These are phyloP conservation scores for Solanum rostratum DNA, from an alignment of 257 asterid genomes.

Conservation along the genomic window DNA sequence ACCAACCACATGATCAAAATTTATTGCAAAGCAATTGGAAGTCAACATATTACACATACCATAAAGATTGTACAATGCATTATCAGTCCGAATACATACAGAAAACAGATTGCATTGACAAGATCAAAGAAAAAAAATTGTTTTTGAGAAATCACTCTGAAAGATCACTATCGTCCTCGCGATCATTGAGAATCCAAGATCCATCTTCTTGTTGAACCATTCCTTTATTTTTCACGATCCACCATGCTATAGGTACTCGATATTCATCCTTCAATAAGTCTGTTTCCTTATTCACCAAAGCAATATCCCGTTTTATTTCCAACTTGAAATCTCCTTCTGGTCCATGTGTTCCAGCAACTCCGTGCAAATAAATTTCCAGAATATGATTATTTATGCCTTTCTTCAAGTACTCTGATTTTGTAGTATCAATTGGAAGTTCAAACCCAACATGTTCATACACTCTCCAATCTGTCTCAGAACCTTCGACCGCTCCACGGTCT, in stretches of 20 bases:
- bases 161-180: constrained; percentile 6
- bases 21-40: background rate
- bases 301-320: constrained; percentile 18
- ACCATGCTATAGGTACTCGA: constrained; percentile 27
- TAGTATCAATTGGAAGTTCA: constrained; percentile 42
- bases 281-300: constrained; percentile 24
- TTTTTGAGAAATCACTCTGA: background rate
- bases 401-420: constrained; percentile 45
- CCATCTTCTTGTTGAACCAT: constrained; percentile 27
- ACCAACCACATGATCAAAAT: background rate
- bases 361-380: constrained; percentile 45
- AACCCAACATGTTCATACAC: constrained; percentile 50
- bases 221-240: constrained; percentile 30
- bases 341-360: constrained; percentile 28
- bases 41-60: background rate
- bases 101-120: background rate
- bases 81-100: background rate
- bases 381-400: constrained; percentile 11
- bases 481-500: background rate
- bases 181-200: constrained; percentile 18
- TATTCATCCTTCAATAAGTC: constrained; percentile 20
- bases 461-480: background rate
- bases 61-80: background rate
- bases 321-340: constrained; percentile 8
- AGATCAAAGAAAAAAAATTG: background rate